phyloP scores from a whole-genome alignment of 2,329 filamentous ascomycete genomes.

The Aspergillus candidus region DNA sequence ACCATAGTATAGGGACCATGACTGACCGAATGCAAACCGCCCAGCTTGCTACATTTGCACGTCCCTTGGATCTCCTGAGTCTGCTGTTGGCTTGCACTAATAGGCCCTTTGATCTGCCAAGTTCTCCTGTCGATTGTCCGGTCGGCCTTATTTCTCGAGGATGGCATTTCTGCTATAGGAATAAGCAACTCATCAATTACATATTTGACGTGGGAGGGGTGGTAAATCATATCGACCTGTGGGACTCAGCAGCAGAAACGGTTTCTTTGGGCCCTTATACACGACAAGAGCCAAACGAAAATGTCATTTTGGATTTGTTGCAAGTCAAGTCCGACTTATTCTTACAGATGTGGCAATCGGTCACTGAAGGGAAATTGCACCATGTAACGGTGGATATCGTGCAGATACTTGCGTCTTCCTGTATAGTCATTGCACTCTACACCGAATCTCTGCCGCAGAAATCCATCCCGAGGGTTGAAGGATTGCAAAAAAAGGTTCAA shows the following conservation, averaged over 20 bases:
- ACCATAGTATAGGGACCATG: slow-evolving; percentile 43
- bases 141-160: slow-evolving; percentile 28
- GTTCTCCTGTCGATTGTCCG: slow-evolving; percentile 19
- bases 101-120: slow-evolving; percentile 27
- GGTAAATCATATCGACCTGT: slow-evolving; percentile 18
- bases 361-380: slow-evolving; percentile 37
- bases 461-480: slow-evolving; percentile 24
- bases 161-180: slow-evolving; percentile 37
- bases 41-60: slow-evolving; percentile 57
- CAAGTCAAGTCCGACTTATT: slow-evolving; percentile 42
- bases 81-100: slow-evolving; percentile 67
- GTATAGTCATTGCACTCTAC: slow-evolving; percentile 37
- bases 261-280: slow-evolving; percentile 19
- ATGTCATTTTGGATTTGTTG: slow-evolving; percentile 41
- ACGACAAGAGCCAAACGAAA: slow-evolving; percentile 30
- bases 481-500: slow-evolving; percentile 23
- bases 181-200: slow-evolving; percentile 43
- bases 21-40: slow-evolving; percentile 62
- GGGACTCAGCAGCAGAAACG: slow-evolving; percentile 16
- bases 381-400: slow-evolving; percentile 47
- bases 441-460: slow-evolving; percentile 30
- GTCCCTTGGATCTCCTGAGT: slow-evolving; percentile 60
- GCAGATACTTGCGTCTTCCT: slow-evolving; percentile 46
- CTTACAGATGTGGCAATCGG: slow-evolving; percentile 39
- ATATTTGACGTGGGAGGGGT: slow-evolving; percentile 38